Evolutionary conservation across 768 basidiomycete genomes (phyloP), one percentile per base, ranked within the genome.

Genomic region (Gloeopeniophorella convolvens): DNA sequence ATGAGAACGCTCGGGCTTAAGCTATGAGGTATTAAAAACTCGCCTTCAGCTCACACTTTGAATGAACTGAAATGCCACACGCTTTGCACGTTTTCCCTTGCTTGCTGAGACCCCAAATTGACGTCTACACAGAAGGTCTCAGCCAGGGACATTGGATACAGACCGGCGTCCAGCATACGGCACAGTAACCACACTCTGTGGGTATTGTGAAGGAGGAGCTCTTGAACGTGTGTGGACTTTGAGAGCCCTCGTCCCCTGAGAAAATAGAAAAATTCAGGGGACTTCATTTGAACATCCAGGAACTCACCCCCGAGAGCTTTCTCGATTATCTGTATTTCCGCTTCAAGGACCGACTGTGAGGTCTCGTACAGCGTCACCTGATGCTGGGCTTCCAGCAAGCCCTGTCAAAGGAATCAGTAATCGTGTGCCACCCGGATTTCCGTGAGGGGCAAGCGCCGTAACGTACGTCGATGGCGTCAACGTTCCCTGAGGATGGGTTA

Each of bases 41-140:
- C 42, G 85, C 89, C 79, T 90, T 92, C 42, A 92, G 65, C 64
- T 91, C 90, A 66, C 90, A 92, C 65, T 87, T 90, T 40, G 80
- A 70, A 63, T 91, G 89, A 6, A 91, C 89, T 16, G 84, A 83
- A 42, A 91, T 65, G 1, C 83, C 81, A 62, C 90, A 92, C 11
- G 72, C 65, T 62, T 74, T 83, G 69, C 89, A 91, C 5, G 83
- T 88, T 69, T 89, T 91, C 28, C 89, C 89, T 62, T 88, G 85
- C 65, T 89, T 90, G 63, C 79, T 85, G 36, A 91, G 69, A 8
- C 89, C 90, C 89, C 89, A 91, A 26, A 92, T 89, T 7, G 85
- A 85, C 9, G 82, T 74, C 88, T 90, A 50, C 28, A 24, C 24
- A 16, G 34, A 41, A 42, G 24, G 34, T 36, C n/a, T 40, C 23